Conservation (phyloP, 768 basidiomycete genomes). For the Boletus rubropictus region DNA sequence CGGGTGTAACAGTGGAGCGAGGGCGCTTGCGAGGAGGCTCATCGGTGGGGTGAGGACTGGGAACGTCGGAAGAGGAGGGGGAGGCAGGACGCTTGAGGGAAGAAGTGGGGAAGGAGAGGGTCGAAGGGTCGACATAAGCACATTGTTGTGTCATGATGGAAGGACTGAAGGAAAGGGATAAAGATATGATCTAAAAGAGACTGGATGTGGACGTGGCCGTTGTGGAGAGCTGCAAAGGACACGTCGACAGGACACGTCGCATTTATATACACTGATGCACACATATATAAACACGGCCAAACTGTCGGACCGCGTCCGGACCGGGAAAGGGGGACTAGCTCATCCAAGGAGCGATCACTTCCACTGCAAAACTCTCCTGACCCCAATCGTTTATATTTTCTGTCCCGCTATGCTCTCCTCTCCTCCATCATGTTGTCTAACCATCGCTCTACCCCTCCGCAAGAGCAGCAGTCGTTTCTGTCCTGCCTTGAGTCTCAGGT, state of each 20-base stretch:
- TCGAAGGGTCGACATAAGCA: constrained; percentile 35
- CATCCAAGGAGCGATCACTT: constrained; percentile 4
- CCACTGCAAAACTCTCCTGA: no score
- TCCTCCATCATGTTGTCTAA: no score
- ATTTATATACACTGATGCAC: constrained; percentile 22
- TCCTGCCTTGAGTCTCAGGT: neutral
- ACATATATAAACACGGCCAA: constrained; percentile 24
- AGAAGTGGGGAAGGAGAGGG: constrained; percentile 35
- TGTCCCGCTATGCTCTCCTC: no score
- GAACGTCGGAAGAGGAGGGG: constrained; percentile 19
- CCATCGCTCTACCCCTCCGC: neutral
- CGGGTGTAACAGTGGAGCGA: constrained; percentile 55
- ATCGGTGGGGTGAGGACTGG: constrained; percentile 12
- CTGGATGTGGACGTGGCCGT: constrained; percentile 22
- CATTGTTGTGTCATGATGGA: constrained; percentile 23
- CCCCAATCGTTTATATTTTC: neutral
- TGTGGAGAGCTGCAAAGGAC: constrained; percentile 12
- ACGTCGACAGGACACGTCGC: constrained; percentile 28
- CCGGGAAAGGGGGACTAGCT: neutral
- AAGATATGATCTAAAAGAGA: constrained; percentile 17
- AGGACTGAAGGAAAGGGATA: constrained; percentile 10
- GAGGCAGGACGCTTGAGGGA: constrained; percentile 27
- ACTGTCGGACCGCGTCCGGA: neutral
- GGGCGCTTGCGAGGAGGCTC: constrained; percentile 70
- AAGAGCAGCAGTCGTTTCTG: neutral